Base-by-base conservation (phyloP, 1,284 basidiomycete genomes). In the Leucoagaricus sp. region DNA sequence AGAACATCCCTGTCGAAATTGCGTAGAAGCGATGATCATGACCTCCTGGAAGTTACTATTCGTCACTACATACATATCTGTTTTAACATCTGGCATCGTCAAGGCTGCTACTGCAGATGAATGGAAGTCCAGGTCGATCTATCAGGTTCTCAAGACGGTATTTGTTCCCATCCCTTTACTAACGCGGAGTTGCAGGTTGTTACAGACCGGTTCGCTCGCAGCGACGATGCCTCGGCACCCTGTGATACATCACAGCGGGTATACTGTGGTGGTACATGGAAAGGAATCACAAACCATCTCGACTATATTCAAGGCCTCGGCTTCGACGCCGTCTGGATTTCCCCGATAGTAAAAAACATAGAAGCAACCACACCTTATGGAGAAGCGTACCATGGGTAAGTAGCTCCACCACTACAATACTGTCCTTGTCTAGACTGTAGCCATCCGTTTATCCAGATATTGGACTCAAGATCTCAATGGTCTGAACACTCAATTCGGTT, bases 251-350 rank as follows among this genome's bases (percentile, higher is more conserved):
- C 74, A 26, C 67, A 74, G 28, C 77, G 80, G 58, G 78, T 76
- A 15, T 90, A 87, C 75, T 92, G 90, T 61, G 87, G 88, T 41
- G 90, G 90, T 4, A 85, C 85, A 8, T 93, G 87, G 87, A 75
- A 78, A 57, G 84, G 85, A 0, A 83, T 90, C 64, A 80, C 79
- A 49, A 78, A 81, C 62, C 89, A 89, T 68, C 80, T 93, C 53
- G 86, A 90, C 70, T 92, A 93, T 67, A 89, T 92, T 61, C 83
- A 89, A 63, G 73, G 74, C 59, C 84, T 90, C 78, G 90, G 90
- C 9, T 89, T 91, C 63, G 87, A 89, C 63, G 86, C 89, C 63
- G 75, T 86, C 45, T 86, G 82, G 85, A 85, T 84, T 58, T 86
- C 84, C 36, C 86, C 87, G 1, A 73, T 85, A 15, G 81, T 81